phyloP scores from a whole-genome alignment of 768 basidiomycete genomes.

The Lepiota brunneoincarnata region DNA sequence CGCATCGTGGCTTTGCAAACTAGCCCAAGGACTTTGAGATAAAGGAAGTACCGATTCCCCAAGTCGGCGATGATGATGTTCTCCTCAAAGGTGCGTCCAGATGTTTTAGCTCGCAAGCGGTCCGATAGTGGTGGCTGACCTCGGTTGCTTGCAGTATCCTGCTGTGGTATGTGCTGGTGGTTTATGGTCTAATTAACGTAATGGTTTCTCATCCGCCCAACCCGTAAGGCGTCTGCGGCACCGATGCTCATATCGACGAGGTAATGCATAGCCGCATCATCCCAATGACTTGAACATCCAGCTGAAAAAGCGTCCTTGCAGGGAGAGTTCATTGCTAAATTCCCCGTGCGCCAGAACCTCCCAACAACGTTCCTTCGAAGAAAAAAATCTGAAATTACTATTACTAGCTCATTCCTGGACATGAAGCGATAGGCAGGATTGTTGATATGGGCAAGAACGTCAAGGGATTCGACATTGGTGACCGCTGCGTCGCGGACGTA shows the following conservation, averaged over 20 bases:
- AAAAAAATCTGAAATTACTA: background rate
- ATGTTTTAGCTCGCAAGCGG: background rate
- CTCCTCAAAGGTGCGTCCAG: constrained; percentile 50
- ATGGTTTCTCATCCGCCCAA: too few species aligned
- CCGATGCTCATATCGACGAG: constrained; percentile 50
- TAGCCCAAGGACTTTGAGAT: constrained; percentile 53
- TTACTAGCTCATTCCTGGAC: constrained; percentile 40
- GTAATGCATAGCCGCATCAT: constrained; percentile 28
- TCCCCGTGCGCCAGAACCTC: constrained; percentile 46
- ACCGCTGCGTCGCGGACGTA: constrained; percentile 84
- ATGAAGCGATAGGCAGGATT: constrained; percentile 61
- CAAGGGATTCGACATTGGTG: constrained; percentile 70
- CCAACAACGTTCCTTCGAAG: background rate
- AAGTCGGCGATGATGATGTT: constrained; percentile 53
- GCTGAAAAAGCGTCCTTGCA: constrained; percentile 19
- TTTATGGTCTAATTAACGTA: too few species aligned
- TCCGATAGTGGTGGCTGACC: background rate
- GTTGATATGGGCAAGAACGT: constrained; percentile 80
- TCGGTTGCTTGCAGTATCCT: constrained; percentile 25
- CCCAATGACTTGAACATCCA: background rate
- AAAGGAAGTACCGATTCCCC: constrained; percentile 47
- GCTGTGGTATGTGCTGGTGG: constrained; percentile 28
- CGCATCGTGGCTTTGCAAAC: too few species aligned
- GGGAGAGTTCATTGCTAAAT: constrained; percentile 71
- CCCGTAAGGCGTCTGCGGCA: constrained; percentile 50